phyloP scores from a whole-genome alignment of 148 eudicot species.

The Camellia japonica region DNA sequence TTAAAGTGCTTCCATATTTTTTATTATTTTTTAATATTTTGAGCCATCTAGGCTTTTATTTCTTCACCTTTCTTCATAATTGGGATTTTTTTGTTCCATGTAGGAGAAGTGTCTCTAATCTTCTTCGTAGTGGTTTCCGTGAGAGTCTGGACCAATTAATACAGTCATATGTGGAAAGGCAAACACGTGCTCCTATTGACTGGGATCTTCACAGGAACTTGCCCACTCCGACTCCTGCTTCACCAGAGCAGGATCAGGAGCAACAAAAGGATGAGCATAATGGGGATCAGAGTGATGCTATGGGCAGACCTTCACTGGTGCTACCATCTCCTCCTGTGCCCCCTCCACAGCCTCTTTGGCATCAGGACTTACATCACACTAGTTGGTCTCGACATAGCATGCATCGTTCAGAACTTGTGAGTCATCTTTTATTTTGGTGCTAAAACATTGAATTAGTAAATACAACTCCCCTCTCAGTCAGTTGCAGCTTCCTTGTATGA shows the following conservation, averaged over 20 bases:
- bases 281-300: constrained; percentile 43
- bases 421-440: constrained; percentile 10
- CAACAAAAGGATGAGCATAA: constrained; percentile 57
- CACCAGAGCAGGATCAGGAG: constrained; percentile 56
- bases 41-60: background rate
- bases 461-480: too few relatives aligned
- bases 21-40: background rate
- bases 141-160: constrained; percentile 95
- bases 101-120: constrained; percentile 98
- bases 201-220: constrained; percentile 88
- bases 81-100: constrained; percentile 3
- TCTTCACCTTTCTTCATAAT: background rate
- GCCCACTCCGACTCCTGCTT: constrained; percentile 58
- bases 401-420: constrained; percentile 82
- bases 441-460: too few relatives aligned
- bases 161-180: constrained; percentile 92
- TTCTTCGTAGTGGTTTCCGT: constrained; percentile 94
- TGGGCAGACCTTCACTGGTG: constrained; percentile 55
- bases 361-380: constrained; percentile 70
- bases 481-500: background rate
- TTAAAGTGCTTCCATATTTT: background rate
- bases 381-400: constrained; percentile 83
- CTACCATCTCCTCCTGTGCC: constrained; percentile 91
- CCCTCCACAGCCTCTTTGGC: constrained; percentile 94
- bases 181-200: constrained; percentile 70